phyloP scores from a whole-genome alignment of 306 rosid species.

The Sindora glabra region DNA sequence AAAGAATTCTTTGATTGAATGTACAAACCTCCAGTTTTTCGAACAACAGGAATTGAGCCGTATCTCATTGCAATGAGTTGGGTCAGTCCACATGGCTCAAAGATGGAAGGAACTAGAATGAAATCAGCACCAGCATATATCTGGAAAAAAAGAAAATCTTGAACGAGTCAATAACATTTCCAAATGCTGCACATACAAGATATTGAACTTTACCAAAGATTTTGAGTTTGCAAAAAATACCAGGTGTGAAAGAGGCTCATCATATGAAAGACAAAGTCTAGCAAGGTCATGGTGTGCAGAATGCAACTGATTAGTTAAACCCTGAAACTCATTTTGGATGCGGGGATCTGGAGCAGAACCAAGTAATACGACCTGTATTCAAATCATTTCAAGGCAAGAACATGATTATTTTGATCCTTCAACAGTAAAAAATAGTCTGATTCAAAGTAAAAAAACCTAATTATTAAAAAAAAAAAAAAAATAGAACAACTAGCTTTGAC shows the following conservation, averaged over 20 bases:
- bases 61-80: conserved; percentile 99
- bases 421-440: no score
- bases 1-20: no score
- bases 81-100: conserved; percentile 98
- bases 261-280: conserved; percentile 81
- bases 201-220: background rate
- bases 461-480: no score
- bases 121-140: conserved; percentile 96
- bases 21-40: conserved; percentile 75
- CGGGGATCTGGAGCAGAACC: conserved; percentile 99
- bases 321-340: conserved; percentile 83
- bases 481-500: no score
- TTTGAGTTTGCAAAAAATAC: conserved; percentile 33
- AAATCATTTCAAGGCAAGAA: no score
- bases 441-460: no score
- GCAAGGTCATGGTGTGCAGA: conserved; percentile 51
- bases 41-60: conserved; percentile 90
- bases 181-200: conserved; percentile 8
- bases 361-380: conserved; percentile 92
- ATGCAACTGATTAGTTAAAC: conserved; percentile 66
- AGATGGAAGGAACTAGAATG: conserved; percentile 90
- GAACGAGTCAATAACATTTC: conserved; percentile 1
- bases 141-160: conserved; percentile 32
- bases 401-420: no score
- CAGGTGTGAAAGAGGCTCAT: conserved; percentile 97